Evolutionary conservation across 148 eudicot genomes (phyloP).

Genomic region (Chenopodium berlandieri): DNA sequence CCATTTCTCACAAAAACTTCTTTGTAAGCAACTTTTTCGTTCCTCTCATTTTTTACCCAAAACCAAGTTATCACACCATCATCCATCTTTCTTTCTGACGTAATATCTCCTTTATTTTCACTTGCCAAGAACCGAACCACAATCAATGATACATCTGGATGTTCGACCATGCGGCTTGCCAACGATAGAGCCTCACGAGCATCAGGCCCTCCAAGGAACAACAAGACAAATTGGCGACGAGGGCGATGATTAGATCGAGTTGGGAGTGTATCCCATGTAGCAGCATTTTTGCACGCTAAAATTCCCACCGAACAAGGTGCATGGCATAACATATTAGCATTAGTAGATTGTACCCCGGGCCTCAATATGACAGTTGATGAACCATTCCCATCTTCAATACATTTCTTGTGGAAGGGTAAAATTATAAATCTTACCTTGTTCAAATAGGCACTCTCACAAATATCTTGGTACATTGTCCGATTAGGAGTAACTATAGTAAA

Average conservation of each 20-base stretch:
- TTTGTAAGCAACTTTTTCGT: too few relatives aligned
- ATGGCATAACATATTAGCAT: not conserved
- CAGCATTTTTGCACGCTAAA: not conserved
- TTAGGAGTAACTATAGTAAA: not conserved
- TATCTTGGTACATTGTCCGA: not conserved
- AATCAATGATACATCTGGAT: not conserved
- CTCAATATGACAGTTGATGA: not conserved
- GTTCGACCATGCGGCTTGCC: not conserved
- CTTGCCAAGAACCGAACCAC: not conserved
- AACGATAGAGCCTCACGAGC: not conserved
- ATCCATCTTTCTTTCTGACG: not conserved
- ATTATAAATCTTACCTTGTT: not conserved
- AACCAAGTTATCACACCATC: not conserved
- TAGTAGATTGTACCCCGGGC: not conserved
- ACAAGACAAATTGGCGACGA: not conserved
- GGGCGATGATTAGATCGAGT: not conserved
- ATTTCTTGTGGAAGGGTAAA: not conserved
- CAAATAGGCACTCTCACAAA: not conserved
- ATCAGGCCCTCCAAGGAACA: not conserved
- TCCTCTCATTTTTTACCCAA: not conserved
- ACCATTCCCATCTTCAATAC: not conserved
- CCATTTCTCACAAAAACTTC: not conserved
- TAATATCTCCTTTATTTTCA: not conserved
- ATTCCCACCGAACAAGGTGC: not conserved
- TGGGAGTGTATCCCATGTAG: not conserved